Conservation (phyloP, 441 rosid genomes). For the Gossypium lobatum region DNA sequence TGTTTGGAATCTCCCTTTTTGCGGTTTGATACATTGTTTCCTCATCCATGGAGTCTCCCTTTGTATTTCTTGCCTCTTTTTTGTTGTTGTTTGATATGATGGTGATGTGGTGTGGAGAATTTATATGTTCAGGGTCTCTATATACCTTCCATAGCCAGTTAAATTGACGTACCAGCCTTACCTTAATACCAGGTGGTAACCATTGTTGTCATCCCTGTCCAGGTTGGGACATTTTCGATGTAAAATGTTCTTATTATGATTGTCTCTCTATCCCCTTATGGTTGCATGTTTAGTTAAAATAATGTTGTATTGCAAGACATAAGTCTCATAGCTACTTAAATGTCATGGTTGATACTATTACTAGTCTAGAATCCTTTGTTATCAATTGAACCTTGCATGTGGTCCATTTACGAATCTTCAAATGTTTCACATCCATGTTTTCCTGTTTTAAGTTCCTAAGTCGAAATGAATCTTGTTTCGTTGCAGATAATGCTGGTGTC, state of each 20-base stretch:
- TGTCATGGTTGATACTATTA: constrained; percentile 56
- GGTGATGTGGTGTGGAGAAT: constrained; percentile 36
- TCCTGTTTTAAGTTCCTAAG: constrained; percentile 7
- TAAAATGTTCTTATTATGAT: not conserved
- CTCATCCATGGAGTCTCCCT: no score
- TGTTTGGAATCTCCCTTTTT: constrained; percentile 19
- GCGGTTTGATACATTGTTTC: constrained; percentile 6
- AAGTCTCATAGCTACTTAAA: constrained; percentile 59
- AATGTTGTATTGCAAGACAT: constrained; percentile 34
- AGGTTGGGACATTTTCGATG: constrained; percentile 23
- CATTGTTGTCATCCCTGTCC: constrained; percentile 28
- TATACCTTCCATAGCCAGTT: constrained; percentile 39
- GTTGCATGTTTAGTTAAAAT: no score
- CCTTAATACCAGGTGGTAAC: constrained; percentile 23
- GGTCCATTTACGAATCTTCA: constrained; percentile 48
- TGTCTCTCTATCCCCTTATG: no score
- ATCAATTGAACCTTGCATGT: constrained; percentile 42
- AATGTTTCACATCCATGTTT: not conserved
- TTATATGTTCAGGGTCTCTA: constrained; percentile 20
- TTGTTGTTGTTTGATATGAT: constrained; percentile 17
- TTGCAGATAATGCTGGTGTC: constrained; percentile 63
- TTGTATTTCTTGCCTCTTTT: no score
- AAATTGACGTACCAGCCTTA: constrained; percentile 23
- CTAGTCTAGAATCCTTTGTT: constrained; percentile 79
- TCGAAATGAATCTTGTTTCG: no score